Percentiles rank a stretch among this genome's conserved stretches.
Evolutionary conservation across 148 eudicot genomes (phyloP).

Genomic region (Bassia scoparia): DNA sequence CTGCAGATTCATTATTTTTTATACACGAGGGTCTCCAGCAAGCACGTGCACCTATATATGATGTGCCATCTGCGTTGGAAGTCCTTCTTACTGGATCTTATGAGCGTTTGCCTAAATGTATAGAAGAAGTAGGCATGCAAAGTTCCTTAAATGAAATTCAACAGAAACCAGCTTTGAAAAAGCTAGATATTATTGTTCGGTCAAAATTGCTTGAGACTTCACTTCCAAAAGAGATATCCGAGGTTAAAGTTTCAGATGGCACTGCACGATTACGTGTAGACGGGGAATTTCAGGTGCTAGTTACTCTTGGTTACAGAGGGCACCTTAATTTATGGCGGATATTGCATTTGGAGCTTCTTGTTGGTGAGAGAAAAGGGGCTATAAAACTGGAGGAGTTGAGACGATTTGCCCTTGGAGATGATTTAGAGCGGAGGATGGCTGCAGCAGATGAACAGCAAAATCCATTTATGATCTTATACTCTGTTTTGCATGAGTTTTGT

Average conservation of each 20-base stretch:
- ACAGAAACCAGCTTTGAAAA: constrained; percentile 78
- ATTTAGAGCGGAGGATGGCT: constrained; percentile 98
- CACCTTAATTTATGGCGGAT: constrained; percentile 94
- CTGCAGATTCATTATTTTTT: constrained; percentile 93
- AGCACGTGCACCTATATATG: constrained; percentile 99
- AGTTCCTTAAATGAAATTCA: constrained; percentile 65
- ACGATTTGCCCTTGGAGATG: constrained; percentile 85
- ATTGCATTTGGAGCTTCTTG: constrained; percentile 95
- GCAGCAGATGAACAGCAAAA: constrained; percentile 53
- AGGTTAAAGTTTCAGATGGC: constrained; percentile 79
- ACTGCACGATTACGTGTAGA: constrained; percentile 79
- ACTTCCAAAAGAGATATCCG: constrained; percentile 75
- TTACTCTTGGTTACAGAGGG: constrained; percentile 98
- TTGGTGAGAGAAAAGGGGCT: constrained; percentile 86
- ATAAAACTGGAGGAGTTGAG: constrained; percentile 79
- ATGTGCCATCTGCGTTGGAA: constrained; percentile 95
- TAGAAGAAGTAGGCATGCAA: constrained; percentile 83
- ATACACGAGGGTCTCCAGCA: constrained; percentile 97
- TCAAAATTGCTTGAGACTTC: constrained; percentile 80
- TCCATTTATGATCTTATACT: constrained; percentile 73
- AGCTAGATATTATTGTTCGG: constrained; percentile 77
- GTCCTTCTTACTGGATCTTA: constrained; percentile 87
- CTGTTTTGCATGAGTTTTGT: constrained; percentile 91
- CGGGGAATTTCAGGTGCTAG: constrained; percentile 90
- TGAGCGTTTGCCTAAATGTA: constrained; percentile 89